These are phyloP conservation scores for Gonium pectorale DNA, from an alignment of 139 green algal species.

Conservation along the genomic window DNA sequence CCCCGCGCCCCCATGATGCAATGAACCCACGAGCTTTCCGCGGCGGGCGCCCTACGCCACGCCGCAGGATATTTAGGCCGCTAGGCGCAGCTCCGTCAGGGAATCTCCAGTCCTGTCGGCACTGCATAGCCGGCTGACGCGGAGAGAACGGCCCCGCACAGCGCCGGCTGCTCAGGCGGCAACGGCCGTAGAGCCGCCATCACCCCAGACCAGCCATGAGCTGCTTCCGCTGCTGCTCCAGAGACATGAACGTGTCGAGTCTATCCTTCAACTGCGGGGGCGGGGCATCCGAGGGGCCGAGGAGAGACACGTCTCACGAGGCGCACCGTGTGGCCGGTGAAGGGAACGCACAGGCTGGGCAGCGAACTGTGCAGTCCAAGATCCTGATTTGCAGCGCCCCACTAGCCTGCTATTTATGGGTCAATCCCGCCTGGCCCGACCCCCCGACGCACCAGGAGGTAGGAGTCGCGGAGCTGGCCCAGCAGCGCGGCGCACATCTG, in stretches of 20 bases:
- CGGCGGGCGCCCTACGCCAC: too few relatives aligned
- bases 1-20: too few relatives aligned
- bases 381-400: background rate
- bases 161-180: too few relatives aligned
- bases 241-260: constrained; percentile 75
- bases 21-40: too few relatives aligned
- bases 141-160: too few relatives aligned
- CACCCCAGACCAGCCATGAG: background rate
- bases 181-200: background rate
- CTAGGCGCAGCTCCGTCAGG: too few relatives aligned
- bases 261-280: constrained; percentile 60
- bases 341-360: background rate
- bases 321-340: too few relatives aligned
- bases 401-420: background rate
- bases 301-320: too few relatives aligned
- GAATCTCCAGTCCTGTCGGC: too few relatives aligned
- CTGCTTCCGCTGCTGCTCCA: constrained; percentile 70
- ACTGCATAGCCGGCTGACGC: too few relatives aligned
- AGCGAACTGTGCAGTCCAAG: background rate
- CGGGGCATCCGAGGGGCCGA: background rate
- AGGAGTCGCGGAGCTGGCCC: constrained; percentile 25
- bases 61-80: too few relatives aligned
- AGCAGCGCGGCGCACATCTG: constrained; percentile 44
- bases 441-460: constrained; percentile 4
- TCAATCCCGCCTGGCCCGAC: background rate